Evolutionary conservation across 2,329 filamentous ascomycete species (phyloP), one percentile per base, ranked within the genome.

Genomic region (Apiospora saccharicola): DNA sequence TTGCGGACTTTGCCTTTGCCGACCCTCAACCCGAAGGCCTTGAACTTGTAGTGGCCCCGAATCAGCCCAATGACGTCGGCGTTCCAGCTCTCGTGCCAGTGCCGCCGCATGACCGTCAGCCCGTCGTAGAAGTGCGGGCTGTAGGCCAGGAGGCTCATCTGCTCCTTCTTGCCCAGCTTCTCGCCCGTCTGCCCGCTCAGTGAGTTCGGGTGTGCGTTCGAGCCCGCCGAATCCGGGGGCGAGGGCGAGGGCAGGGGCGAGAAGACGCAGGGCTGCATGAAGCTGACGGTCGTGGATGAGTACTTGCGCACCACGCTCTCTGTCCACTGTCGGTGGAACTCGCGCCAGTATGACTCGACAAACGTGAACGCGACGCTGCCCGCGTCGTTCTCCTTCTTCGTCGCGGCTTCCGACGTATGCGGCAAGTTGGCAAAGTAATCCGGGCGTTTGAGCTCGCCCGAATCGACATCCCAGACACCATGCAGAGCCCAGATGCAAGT

Each of bases 101-200:
- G 77, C 34, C 73, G 68, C 47, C 73, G 76, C 77, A 77, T 76
- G 19, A 78, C 68, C 6, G 77, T 78, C 14, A 78, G 68, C 3
- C 74, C 75, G 64, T 78, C 77, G 70, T 78, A 78, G 72, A 75
- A 78, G 57, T 78, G 77, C 4, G 76, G 76, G 47, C 74, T 75
- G 73, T 77, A 76, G 8, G 74, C 75, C 67, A 73, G 72, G 10
- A 75, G 69, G 19, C 19, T 30, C 67, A 46, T 46, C 22, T 64
- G 57, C 34, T 64, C 19, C 1, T 41, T 4, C 19, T 41, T 34
- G 5, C 13, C 57, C 22, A 41, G 34, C 71, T 22, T 75, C 71
- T 16, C 70, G 34, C 57, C 57, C 47, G 47, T n/a, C 30, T 64
- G 57, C 1, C 19, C 34, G 30, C 10, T 41, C 8, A 41, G 19